These are phyloP conservation scores for Balakata baccata DNA, from an alignment of 345 rosid genomes.

Conservation along the genomic window DNA sequence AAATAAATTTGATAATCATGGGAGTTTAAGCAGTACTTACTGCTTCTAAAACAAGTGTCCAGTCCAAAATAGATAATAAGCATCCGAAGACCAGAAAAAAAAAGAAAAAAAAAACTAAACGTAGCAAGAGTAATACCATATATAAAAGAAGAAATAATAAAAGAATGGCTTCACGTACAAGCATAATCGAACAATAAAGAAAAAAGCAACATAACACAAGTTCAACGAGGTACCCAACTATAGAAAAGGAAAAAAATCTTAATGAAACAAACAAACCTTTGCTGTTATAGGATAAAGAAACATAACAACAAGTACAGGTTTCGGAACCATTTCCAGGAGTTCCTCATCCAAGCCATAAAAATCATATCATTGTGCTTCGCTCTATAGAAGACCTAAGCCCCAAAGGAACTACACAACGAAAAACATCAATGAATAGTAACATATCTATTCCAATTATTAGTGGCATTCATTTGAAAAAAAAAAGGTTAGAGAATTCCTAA, in stretches of 20 bases:
- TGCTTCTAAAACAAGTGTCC: no score
- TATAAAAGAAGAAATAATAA: not conserved
- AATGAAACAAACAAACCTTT: constrained; percentile 46
- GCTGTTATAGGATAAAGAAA: constrained; percentile 80
- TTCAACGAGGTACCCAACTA: not conserved
- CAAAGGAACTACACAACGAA: constrained; percentile 61
- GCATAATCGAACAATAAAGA: no score
- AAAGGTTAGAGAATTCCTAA: not conserved
- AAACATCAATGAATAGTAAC: not conserved
- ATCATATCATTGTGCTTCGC: constrained; percentile 72
- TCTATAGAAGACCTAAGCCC: constrained; percentile 70
- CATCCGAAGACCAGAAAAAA: no score
- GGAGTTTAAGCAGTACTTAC: no score
- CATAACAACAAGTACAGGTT: constrained; percentile 89
- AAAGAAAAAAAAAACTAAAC: no score
- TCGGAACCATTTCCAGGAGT: constrained; percentile 31
- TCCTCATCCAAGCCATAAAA: constrained; percentile 88
- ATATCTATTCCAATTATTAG: no score
- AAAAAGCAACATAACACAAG: not conserved
- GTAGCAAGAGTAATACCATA: not conserved
- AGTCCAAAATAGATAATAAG: no score
- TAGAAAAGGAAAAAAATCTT: not conserved
- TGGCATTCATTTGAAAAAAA: no score
- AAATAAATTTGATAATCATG: no score
- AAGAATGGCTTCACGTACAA: no score